Conservation (phyloP, 306 rosid genomes). For the Castanea mollissima region DNA sequence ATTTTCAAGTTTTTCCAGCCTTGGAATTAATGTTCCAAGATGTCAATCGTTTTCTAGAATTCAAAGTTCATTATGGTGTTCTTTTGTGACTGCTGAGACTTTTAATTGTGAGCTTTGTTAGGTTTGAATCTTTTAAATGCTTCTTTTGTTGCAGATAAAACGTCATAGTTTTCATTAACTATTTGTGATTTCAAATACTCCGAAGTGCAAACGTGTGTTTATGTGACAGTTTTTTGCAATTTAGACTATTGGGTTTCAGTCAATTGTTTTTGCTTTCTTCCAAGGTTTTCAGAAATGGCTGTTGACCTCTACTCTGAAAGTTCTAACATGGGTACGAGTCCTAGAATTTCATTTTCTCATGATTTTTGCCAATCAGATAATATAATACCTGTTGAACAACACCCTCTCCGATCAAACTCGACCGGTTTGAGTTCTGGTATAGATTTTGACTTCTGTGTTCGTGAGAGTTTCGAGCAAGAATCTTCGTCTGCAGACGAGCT, state of each 20-base stretch:
- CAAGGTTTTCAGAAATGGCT: slow-evolving; percentile 38
- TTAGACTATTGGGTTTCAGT: not conserved
- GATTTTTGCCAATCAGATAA: slow-evolving; percentile 61
- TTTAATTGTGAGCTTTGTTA: slow-evolving; percentile 26
- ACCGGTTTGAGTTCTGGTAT: slow-evolving; percentile 52
- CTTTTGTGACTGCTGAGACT: slow-evolving; percentile 3
- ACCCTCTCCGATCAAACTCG: slow-evolving; percentile 63
- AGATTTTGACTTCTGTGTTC: slow-evolving; percentile 79
- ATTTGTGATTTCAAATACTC: not conserved
- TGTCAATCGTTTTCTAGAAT: not conserved
- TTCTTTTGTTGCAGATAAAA: slow-evolving; percentile 3
- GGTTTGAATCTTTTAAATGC: slow-evolving; percentile 35
- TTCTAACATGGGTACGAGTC: slow-evolving; percentile 44
- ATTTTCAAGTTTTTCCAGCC: not conserved
- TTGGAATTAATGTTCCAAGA: not conserved
- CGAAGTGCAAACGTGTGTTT: too few relatives aligned
- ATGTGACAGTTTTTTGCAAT: not conserved
- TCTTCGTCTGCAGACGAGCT: slow-evolving; percentile 89
- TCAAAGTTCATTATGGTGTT: slow-evolving; percentile 16
- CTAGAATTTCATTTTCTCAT: slow-evolving; percentile 83
- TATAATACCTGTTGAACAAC: slow-evolving; percentile 55
- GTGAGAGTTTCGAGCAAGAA: slow-evolving; percentile 51
- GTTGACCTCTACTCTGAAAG: slow-evolving; percentile 64
- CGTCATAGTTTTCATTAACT: not conserved
- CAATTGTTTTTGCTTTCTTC: not conserved